Conservation (phyloP, 495 filamentous ascomycete species). For the Penicillium diatomitis region DNA sequence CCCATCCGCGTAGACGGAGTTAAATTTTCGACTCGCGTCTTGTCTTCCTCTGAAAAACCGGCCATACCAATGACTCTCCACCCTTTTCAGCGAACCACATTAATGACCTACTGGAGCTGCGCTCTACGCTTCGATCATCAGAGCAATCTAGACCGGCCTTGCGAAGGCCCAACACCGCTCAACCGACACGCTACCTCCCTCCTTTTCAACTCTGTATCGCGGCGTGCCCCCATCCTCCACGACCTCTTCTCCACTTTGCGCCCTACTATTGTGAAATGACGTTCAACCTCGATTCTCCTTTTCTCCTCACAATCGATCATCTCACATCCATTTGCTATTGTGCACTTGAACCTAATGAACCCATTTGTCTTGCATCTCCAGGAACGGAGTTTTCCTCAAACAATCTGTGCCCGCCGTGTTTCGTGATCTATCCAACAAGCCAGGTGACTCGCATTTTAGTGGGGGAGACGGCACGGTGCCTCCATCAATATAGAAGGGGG, state of each 20-base stretch:
- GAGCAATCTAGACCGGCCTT: too few relatives aligned
- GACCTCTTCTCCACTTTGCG: neutral
- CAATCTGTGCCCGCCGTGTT: slow-evolving; percentile 1
- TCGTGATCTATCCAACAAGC: slow-evolving; percentile 7
- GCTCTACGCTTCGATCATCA: too few relatives aligned
- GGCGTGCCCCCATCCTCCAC: too few relatives aligned
- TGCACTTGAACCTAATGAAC: slow-evolving; percentile 7
- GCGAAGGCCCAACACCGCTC: too few relatives aligned
- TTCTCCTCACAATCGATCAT: neutral
- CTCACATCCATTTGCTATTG: neutral
- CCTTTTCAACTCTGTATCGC: too few relatives aligned
- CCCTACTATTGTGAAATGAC: neutral
- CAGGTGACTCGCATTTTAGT: slow-evolving; percentile 3
- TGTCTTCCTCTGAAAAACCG: neutral
- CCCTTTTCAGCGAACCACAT: neutral
- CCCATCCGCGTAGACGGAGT: slow-evolving; percentile 3
- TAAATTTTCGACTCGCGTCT: neutral
- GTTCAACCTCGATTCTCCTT: neutral
- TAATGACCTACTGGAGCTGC: too few relatives aligned
- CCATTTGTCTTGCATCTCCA: slow-evolving; percentile 8
- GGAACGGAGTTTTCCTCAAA: slow-evolving; percentile 5
- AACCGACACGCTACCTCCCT: too few relatives aligned
- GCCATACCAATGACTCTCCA: neutral
- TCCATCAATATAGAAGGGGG: slow-evolving; percentile 6
- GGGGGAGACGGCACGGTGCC: slow-evolving; percentile 2